Percentiles rank a stretch among this genome's conserved stretches.
These are phyloP conservation scores for Coniochaeta ligniaria DNA, from an alignment of 2,329 filamentous ascomycete genomes.

Conservation along the genomic window DNA sequence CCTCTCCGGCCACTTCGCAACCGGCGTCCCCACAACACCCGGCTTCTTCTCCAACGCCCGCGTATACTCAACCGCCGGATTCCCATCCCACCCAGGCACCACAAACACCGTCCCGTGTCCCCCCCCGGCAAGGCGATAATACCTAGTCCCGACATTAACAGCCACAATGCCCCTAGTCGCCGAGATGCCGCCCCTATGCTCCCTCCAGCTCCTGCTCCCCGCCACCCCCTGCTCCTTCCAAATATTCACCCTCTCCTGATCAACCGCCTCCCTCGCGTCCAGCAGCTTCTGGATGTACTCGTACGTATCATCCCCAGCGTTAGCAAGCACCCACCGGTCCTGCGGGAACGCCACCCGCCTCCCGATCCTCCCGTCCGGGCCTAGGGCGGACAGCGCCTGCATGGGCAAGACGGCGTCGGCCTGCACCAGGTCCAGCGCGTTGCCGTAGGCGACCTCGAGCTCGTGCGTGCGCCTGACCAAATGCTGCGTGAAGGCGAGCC, in stretches of 20 bases:
- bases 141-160: slow-evolving; percentile 43
- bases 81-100: slow-evolving; percentile 39
- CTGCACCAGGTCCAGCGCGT: slow-evolving; percentile 40
- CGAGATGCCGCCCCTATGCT: slow-evolving; percentile 18
- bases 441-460: slow-evolving; percentile 45
- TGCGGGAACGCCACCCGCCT: slow-evolving; percentile 48
- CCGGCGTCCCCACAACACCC: slow-evolving; percentile 22
- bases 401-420: slow-evolving; percentile 41
- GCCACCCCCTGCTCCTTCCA: slow-evolving; percentile 28
- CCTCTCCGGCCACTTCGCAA: slow-evolving; percentile 19
- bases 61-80: slow-evolving; percentile 36
- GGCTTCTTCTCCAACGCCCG: slow-evolving; percentile 36
- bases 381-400: slow-evolving; percentile 44
- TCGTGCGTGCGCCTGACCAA: slow-evolving; percentile 49
- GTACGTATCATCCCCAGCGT: slow-evolving; percentile 45
- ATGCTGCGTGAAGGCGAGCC: slow-evolving; percentile 46
- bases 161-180: slow-evolving; percentile 37
- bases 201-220: slow-evolving; percentile 29
- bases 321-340: slow-evolving; percentile 48
- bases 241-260: slow-evolving; percentile 20
- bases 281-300: slow-evolving; percentile 37
- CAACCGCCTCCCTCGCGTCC: slow-evolving; percentile 35
- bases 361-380: slow-evolving; percentile 41
- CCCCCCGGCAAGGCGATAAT: slow-evolving; percentile 40
- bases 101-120: slow-evolving; percentile 43